Base-by-base conservation (phyloP, 495 filamentous ascomycete species). In the Aspergillus leporis region DNA sequence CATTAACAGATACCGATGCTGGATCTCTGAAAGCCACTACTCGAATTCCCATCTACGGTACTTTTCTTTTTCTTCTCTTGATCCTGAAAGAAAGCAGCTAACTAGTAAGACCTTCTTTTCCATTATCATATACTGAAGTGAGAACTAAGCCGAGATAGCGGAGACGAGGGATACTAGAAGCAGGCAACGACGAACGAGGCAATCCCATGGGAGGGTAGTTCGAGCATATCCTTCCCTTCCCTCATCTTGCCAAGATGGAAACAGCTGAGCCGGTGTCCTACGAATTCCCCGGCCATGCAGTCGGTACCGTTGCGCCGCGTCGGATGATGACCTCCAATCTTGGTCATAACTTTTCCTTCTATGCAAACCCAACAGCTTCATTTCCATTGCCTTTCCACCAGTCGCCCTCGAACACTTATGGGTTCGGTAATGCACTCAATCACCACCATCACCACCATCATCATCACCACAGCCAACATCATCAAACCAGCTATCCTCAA, bases 251-350 rank as follows among this genome's bases (percentile, higher is more conserved):
- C 59, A 57, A 40, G 28, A 80, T 80, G 77, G 77, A 80, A 55
- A 73, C 77, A 19, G 67, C 72, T 43, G 75, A 78, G 56, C 73
- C 77, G 0, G 75, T 76, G 25, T 71, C 75, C 22, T 80, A 74
- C 54, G 74, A 75, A 38, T 78, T 78, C 56, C 62, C 75, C 9
- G 68, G 71, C 56, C 75, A 78, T 64, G 64, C 61, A 23, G 64
- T 78, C 43, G 73, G 74, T 19, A 66, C 70, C 23, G 65, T 74
- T 65, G 65, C 66, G 16, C 68, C 70, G 58, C 75, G 74, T 59
- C 75, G 75, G 8, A 61, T 74, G 51, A 70, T 78, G 61, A 67
- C 70, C 59, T 68, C 74, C 18, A 66, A 61, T 48, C 40, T 78
- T 30, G 57, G 61, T 48, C 72, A 73, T 53, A 68, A 56, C 58